phyloP scores from a whole-genome alignment of 768 basidiomycete genomes.

The Zangia roseola region DNA sequence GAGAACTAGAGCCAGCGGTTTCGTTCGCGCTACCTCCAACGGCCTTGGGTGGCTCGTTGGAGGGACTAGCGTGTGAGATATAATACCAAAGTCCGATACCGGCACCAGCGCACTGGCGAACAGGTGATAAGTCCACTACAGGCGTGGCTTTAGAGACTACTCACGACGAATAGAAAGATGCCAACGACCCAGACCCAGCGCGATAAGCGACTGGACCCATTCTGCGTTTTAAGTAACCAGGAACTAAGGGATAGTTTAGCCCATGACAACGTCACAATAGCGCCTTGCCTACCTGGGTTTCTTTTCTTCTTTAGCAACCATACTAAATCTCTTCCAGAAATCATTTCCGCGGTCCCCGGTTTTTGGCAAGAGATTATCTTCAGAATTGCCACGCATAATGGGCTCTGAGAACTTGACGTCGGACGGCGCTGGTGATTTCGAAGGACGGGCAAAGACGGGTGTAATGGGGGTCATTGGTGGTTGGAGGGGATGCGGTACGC shows the following conservation, averaged over 20 bases:
- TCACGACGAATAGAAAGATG: slow-evolving; percentile 53
- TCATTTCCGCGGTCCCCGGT: slow-evolving; percentile 77
- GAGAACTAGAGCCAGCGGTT: slow-evolving; percentile 23
- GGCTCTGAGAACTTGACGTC: slow-evolving; percentile 50
- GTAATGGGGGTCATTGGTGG: slow-evolving; percentile 78
- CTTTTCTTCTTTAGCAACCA: slow-evolving; percentile 72
- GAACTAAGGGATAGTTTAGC: slow-evolving; percentile 35
- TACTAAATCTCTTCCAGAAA: slow-evolving; percentile 85
- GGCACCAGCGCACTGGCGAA: slow-evolving; percentile 45
- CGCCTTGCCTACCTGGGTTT: slow-evolving; percentile 42
- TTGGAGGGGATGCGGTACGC: slow-evolving; percentile 68
- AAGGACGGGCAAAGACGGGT: slow-evolving; percentile 72
- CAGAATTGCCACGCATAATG: slow-evolving; percentile 67
- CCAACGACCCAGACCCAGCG: slow-evolving; percentile 73
- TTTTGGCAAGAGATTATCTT: slow-evolving; percentile 64
- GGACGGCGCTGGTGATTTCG: slow-evolving; percentile 33
- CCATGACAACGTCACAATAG: background rate
- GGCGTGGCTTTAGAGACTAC: slow-evolving; percentile 18
- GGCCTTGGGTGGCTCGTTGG: slow-evolving; percentile 53
- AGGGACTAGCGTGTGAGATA: slow-evolving; percentile 48
- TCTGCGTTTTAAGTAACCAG: slow-evolving; percentile 69
- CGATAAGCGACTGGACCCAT: slow-evolving; percentile 48
- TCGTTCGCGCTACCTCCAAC: slow-evolving; percentile 64
- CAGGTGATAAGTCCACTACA: background rate
- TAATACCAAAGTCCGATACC: slow-evolving; percentile 63